A percentile compares a stretch with the other conserved stretches of the same genome.
phyloP scores from a whole-genome alignment of 2,329 filamentous ascomycete genomes.

The Pseudodiploospora longispora region DNA sequence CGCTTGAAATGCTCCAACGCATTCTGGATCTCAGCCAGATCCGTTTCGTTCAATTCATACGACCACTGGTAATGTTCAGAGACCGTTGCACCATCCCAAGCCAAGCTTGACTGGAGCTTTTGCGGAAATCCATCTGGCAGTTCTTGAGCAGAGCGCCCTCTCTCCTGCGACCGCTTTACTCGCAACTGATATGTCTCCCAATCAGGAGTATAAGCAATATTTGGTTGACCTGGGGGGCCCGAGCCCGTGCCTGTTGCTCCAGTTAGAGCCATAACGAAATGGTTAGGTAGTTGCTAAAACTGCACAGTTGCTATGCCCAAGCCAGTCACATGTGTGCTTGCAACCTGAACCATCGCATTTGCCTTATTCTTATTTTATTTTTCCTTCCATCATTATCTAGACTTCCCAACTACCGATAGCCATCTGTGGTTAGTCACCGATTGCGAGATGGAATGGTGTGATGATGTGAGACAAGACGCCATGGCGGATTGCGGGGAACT shows the following conservation, averaged over 20 bases:
- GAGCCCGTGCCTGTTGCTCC: neutral
- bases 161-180: conserved; percentile 33
- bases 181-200: conserved; percentile 45
- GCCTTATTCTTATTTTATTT: too few relatives aligned
- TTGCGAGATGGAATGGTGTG: too few relatives aligned
- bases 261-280: neutral
- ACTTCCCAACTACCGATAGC: too few relatives aligned
- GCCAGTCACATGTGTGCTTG: too few relatives aligned
- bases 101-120: conserved; percentile 40
- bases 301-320: neutral
- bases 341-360: too few relatives aligned
- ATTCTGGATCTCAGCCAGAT: conserved; percentile 41
- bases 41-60: conserved; percentile 36
- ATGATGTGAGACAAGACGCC: too few relatives aligned
- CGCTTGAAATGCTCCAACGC: conserved; percentile 35
- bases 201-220: conserved; percentile 50
- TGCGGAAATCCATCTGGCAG: conserved; percentile 44
- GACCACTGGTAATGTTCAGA: conserved; percentile 43
- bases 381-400: too few relatives aligned
- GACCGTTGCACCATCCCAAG: conserved; percentile 48
- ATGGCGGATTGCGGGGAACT: too few relatives aligned
- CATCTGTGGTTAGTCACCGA: too few relatives aligned
- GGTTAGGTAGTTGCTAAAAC: neutral
- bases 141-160: conserved; percentile 28
- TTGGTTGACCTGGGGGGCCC: conserved; percentile 41